Percentiles rank a stretch among this genome's conserved stretches.
Conservation (phyloP, 1,139 yeast species). For the Zygosaccharomyces sapae region DNA sequence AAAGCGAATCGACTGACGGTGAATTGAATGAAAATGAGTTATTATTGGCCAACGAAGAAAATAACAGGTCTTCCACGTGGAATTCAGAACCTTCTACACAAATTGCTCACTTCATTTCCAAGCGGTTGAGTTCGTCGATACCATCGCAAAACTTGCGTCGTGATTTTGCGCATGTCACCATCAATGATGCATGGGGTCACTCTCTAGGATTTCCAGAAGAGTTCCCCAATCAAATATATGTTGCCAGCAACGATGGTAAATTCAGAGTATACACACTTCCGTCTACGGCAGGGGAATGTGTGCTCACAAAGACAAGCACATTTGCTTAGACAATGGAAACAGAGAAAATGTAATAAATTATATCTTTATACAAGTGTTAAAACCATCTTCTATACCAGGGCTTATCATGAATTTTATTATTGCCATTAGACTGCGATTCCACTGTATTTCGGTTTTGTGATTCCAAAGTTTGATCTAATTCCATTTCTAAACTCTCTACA, state of each 20-base stretch:
- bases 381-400: conserved; percentile 25
- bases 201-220: conserved; percentile 35
- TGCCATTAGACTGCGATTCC: not conserved
- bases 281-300: conserved; percentile 28
- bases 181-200: conserved; percentile 21
- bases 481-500: conserved; percentile 21
- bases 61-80: conserved; percentile 1
- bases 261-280: conserved; percentile 32
- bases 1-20: conserved; percentile 1
- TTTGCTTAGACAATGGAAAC: conserved; percentile 13
- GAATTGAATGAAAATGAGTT: conserved; percentile 14
- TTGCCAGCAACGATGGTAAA: conserved; percentile 31
- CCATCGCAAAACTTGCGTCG: conserved; percentile 32
- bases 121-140: conserved; percentile 28
- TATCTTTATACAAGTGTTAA: conserved; percentile 2
- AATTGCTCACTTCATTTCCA: conserved; percentile 26
- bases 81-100: conserved; percentile 23
- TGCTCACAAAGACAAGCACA: conserved; percentile 29
- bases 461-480: conserved; percentile 15
- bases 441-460: not conserved
- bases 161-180: conserved; percentile 33
- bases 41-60: conserved; percentile 6
- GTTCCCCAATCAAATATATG: conserved; percentile 28
- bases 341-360: not conserved
- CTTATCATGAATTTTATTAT: not conserved